These are phyloP conservation scores for Escallonia herrerae DNA, from an alignment of 129 eudicot species.

Conservation along the genomic window DNA sequence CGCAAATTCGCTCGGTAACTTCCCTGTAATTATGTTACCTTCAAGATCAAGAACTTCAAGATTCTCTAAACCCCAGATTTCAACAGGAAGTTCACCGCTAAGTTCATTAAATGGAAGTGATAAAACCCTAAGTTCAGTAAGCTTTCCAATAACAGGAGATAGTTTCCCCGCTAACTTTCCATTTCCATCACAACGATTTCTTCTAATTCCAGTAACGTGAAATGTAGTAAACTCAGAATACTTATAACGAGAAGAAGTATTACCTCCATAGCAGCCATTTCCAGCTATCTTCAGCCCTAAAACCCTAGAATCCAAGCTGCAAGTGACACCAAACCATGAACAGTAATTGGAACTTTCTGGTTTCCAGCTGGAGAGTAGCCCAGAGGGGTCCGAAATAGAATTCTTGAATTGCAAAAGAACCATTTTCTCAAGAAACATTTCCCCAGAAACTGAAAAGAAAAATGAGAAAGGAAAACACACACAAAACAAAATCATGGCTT, in stretches of 20 bases:
- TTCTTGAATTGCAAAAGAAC: slow-evolving; percentile 45
- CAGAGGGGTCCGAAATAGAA: slow-evolving; percentile 49
- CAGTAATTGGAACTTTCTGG: slow-evolving; percentile 30
- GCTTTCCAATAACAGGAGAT: slow-evolving; percentile 38
- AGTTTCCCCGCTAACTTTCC: slow-evolving; percentile 39
- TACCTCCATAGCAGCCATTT: slow-evolving; percentile 32
- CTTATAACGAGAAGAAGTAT: slow-evolving; percentile 40
- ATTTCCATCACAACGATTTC: slow-evolving; percentile 35
- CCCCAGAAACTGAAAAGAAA: slow-evolving; percentile 26
- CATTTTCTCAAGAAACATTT: slow-evolving; percentile 27
- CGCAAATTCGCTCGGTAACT: slow-evolving; percentile 32
- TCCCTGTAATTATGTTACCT: slow-evolving; percentile 51
- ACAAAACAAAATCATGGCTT: slow-evolving; percentile 5
- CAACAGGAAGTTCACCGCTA: slow-evolving; percentile 52
- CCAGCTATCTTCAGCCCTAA: slow-evolving; percentile 34
- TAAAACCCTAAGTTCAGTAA: slow-evolving; percentile 50
- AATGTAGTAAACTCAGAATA: slow-evolving; percentile 14
- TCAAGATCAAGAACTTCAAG: slow-evolving; percentile 66
- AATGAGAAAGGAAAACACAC: slow-evolving; percentile 14
- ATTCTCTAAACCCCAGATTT: slow-evolving; percentile 42
- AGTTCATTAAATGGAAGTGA: slow-evolving; percentile 58
- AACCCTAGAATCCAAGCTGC: slow-evolving; percentile 55
- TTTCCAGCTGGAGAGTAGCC: slow-evolving; percentile 55
- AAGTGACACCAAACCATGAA: slow-evolving; percentile 65
- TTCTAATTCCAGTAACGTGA: slow-evolving; percentile 30